phyloP scores from a whole-genome alignment of 139 green algal species.

The Tetraselmis striata region DNA sequence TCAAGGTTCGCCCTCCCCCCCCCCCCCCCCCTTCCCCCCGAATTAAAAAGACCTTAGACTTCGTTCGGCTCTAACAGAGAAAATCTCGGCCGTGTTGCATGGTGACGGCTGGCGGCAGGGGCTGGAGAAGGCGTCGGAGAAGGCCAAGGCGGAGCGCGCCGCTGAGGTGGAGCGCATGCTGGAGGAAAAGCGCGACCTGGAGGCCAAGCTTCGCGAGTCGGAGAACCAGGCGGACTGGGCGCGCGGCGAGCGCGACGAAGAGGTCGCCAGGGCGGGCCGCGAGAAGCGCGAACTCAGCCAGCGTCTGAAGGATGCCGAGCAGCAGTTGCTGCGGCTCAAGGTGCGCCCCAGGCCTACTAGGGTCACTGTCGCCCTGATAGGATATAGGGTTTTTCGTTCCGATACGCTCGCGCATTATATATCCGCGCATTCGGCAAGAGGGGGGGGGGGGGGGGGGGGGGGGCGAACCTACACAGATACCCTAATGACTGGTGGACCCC shows the following conservation, averaged over 20 bases:
- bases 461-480: no score
- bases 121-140: neutral
- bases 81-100: neutral
- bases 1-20: no score
- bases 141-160: neutral
- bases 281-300: slow-evolving; percentile 16
- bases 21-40: no score
- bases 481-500: no score
- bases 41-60: no score
- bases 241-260: slow-evolving; percentile 30
- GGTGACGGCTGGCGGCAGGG: no score
- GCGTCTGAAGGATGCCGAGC: slow-evolving; percentile 25
- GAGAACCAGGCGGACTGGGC: slow-evolving; percentile 33
- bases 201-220: slow-evolving; percentile 21
- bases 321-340: neutral
- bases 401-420: no score
- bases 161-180: neutral
- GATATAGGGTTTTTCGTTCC: no score
- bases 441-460: no score
- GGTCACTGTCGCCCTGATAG: no score
- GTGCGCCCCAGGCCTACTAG: neutral
- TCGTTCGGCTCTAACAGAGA: neutral
- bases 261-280: slow-evolving; percentile 7
- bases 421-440: no score
- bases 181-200: slow-evolving; percentile 7